Evolutionary conservation across 805 yeast species (phyloP).

Genomic region (Barnettozyma vustinii): DNA sequence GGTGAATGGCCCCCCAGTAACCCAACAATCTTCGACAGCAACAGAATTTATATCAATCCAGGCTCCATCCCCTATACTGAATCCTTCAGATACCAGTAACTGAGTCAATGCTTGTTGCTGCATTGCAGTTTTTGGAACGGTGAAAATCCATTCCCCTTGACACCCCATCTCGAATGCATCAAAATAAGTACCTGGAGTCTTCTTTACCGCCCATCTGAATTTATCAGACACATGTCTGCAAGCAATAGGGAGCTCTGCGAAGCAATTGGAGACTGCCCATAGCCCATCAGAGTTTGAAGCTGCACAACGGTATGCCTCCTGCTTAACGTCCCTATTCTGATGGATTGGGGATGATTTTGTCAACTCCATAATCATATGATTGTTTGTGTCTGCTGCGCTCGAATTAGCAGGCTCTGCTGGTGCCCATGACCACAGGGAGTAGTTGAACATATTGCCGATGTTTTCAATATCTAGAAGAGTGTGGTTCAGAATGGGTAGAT

Average conservation of each 20-base stretch:
- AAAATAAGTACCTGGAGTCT: slow-evolving; percentile 37
- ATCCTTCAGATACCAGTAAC: slow-evolving; percentile 18
- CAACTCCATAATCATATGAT: not conserved
- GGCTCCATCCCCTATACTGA: slow-evolving; percentile 29
- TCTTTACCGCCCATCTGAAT: slow-evolving; percentile 39
- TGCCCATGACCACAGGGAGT: slow-evolving; percentile 73
- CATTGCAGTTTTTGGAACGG: slow-evolving; percentile 45
- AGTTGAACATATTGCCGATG: slow-evolving; percentile 29
- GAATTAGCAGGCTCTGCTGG: slow-evolving; percentile 41
- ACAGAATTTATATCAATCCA: slow-evolving; percentile 87
- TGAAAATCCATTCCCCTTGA: slow-evolving; percentile 34
- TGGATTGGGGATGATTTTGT: not conserved
- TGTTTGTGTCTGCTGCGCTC: not conserved
- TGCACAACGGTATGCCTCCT: slow-evolving; percentile 43
- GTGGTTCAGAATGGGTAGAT: slow-evolving; percentile 55
- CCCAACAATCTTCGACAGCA: slow-evolving; percentile 74
- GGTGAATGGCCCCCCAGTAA: slow-evolving; percentile 72
- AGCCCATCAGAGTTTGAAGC: slow-evolving; percentile 33
- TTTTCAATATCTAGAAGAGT: slow-evolving; percentile 22
- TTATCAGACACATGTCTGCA: slow-evolving; percentile 44
- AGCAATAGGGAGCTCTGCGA: slow-evolving; percentile 40
- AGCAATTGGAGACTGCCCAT: slow-evolving; percentile 69
- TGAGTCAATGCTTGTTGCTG: slow-evolving; percentile 33
- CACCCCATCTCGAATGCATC: slow-evolving; percentile 20
- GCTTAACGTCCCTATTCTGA: not conserved